Percentiles rank a stretch among this genome's conserved stretches.
These are phyloP conservation scores for Chlorella variabilis DNA, from an alignment of 163 green algal genomes.

Conservation along the genomic window DNA sequence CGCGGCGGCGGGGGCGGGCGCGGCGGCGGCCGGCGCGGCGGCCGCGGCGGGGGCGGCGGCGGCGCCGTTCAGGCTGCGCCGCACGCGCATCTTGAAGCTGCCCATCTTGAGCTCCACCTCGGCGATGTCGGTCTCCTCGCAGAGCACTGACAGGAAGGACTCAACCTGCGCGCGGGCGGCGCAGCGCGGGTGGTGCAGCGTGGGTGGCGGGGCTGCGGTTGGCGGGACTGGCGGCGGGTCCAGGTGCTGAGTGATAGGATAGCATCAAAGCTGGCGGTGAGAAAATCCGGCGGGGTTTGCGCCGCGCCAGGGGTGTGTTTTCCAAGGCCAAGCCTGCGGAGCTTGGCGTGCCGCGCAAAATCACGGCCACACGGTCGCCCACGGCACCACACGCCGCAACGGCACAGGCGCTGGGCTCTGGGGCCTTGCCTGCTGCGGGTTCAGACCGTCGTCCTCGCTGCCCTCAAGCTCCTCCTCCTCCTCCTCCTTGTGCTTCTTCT, in stretches of 20 bases:
- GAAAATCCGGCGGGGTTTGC: too few relatives aligned
- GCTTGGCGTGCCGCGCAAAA: too few relatives aligned
- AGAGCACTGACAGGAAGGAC: conserved; percentile 71
- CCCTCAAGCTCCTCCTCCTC: conserved; percentile 53
- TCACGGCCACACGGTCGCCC: too few relatives aligned
- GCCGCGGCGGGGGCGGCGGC: conserved; percentile 11
- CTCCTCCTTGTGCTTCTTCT: conserved; percentile 44
- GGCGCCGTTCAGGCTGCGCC: conserved; percentile 56
- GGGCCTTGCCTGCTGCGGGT: conserved; percentile 54
- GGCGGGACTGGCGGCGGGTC: too few relatives aligned
- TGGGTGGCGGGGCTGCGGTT: too few relatives aligned
- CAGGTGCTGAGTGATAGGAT: too few relatives aligned
- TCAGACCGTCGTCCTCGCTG: conserved; percentile 48
- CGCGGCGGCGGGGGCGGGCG: conserved; percentile 23
- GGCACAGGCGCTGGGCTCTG: too few relatives aligned
- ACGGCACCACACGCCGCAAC: too few relatives aligned
- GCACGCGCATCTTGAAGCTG: conserved; percentile 74
- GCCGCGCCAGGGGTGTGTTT: too few relatives aligned
- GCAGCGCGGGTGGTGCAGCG: neutral
- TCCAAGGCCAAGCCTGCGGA: too few relatives aligned
- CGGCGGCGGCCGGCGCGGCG: conserved; percentile 13
- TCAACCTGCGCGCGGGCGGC: too few relatives aligned
- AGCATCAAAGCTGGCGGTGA: too few relatives aligned
- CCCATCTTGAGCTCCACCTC: conserved; percentile 82
- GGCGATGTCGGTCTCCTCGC: conserved; percentile 82